A percentile compares a stretch with the other conserved stretches of the same genome.
Conservation (phyloP, 2,329 filamentous ascomycete species). For the Cladosporium sp. region DNA sequence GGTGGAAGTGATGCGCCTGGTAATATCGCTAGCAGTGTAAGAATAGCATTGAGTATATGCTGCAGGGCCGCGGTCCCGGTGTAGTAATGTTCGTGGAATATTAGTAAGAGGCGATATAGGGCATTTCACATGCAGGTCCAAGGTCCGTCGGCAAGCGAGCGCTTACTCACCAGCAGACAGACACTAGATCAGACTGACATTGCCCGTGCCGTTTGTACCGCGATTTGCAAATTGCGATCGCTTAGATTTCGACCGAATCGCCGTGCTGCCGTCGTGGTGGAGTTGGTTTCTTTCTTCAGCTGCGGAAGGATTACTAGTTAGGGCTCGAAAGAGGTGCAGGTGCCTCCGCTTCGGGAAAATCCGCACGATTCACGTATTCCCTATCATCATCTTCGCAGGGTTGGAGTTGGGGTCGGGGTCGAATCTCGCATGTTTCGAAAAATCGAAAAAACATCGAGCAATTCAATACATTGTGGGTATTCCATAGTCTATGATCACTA, state of each 20-base stretch:
- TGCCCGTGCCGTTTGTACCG: background rate
- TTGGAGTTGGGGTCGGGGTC: background rate
- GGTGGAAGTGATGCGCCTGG: background rate
- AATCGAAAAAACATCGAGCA: background rate
- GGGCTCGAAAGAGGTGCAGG: background rate
- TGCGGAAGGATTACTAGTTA: slow-evolving; percentile 1
- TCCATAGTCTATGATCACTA: background rate
- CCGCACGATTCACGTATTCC: background rate
- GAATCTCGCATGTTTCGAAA: background rate
- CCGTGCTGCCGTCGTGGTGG: background rate
- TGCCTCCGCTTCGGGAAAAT: background rate
- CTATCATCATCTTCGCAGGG: background rate
- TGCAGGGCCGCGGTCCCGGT: background rate
- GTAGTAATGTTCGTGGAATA: background rate
- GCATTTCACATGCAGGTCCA: background rate
- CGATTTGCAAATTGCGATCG: slow-evolving; percentile 4
- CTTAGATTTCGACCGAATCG: slow-evolving; percentile 7
- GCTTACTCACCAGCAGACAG: background rate
- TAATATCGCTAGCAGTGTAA: background rate
- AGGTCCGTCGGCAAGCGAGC: background rate
- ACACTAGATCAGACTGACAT: background rate
- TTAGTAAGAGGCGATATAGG: background rate
- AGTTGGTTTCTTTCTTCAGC: slow-evolving; percentile 3
- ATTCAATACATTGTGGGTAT: background rate
- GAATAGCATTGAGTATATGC: background rate